Evolutionary conservation across 148 eudicot species (phyloP).

Genomic region (Mesembryanthemum crystallinum): DNA sequence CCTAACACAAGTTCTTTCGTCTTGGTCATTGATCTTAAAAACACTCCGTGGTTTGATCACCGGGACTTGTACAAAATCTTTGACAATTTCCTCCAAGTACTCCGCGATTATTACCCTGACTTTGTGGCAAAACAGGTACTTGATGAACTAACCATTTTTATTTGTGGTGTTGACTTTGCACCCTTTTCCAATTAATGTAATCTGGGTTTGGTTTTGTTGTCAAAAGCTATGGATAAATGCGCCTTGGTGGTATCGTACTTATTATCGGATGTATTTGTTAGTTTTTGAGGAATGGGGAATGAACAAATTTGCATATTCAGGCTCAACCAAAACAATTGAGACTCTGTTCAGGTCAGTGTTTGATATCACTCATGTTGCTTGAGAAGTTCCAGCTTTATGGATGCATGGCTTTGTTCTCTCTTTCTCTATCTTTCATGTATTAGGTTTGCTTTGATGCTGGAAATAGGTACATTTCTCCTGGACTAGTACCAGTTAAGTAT

Average conservation of each 20-base stretch:
- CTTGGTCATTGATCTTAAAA: constrained; percentile 52
- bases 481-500: constrained; percentile 50
- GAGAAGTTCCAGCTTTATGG: background rate
- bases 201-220: background rate
- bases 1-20: constrained; percentile 28
- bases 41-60: constrained; percentile 35
- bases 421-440: background rate
- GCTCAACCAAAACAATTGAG: constrained; percentile 39
- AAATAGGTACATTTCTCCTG: constrained; percentile 56
- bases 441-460: background rate
- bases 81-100: constrained; percentile 37
- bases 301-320: constrained; percentile 40
- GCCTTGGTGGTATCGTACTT: constrained; percentile 56
- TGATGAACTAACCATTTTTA: background rate
- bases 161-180: background rate
- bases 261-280: constrained; percentile 33
- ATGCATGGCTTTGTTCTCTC: background rate
- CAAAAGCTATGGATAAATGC: constrained; percentile 48
- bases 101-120: constrained; percentile 54
- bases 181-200: background rate
- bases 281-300: constrained; percentile 45
- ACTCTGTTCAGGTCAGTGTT: constrained; percentile 47
- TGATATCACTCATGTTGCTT: background rate
- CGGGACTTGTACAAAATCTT: constrained; percentile 40
- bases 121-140: constrained; percentile 52